These are phyloP conservation scores for Isatis lusitanica DNA, from an alignment of 441 rosid genomes.

Conservation along the genomic window DNA sequence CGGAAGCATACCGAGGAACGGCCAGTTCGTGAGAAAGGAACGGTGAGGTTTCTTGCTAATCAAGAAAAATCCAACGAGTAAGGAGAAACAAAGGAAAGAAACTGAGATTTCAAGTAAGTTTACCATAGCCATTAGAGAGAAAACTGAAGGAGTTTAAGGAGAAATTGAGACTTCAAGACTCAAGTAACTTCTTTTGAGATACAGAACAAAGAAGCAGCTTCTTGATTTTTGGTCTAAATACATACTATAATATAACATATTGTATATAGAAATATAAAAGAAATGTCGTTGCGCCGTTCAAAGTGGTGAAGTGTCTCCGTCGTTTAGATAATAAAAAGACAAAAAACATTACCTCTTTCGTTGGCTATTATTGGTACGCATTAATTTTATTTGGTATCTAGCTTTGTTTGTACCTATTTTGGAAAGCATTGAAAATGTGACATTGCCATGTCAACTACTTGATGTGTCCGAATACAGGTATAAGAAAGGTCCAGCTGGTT, in stretches of 20 bases:
- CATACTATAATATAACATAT: background rate
- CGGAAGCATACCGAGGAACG: constrained; percentile 20
- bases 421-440: background rate
- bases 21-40: constrained; percentile 12
- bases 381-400: background rate
- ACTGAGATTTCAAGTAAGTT: constrained; percentile 2
- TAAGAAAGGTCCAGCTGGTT: background rate
- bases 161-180: background rate
- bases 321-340: background rate
- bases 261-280: background rate
- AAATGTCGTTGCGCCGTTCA: background rate
- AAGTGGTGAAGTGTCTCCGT: background rate
- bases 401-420: background rate
- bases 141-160: background rate
- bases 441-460: background rate
- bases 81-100: background rate
- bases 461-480: background rate
- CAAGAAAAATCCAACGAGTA: constrained; percentile 3
- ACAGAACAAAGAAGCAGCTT: background rate
- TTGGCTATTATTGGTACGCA: background rate
- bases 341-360: background rate
- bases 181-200: background rate
- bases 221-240: background rate
- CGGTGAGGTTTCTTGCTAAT: constrained; percentile 18
- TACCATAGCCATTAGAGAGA: constrained; percentile 18